phyloP scores from a whole-genome alignment of 805 yeast genomes.

The Yarrowia sp. region DNA sequence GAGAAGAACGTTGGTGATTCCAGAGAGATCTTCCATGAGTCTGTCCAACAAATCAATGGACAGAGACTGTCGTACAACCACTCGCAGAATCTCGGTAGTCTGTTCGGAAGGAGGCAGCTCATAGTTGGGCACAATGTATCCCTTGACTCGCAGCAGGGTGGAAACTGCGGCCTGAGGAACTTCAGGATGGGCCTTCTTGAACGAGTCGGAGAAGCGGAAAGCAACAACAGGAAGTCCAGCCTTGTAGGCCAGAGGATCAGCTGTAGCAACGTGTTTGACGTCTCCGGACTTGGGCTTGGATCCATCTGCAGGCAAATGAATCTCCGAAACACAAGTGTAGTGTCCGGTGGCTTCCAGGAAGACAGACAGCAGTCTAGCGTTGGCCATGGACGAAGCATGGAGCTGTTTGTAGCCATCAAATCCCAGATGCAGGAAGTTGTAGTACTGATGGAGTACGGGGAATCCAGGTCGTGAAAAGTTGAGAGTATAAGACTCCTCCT shows the following conservation, averaged over 20 bases:
- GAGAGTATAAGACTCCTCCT: conserved; percentile 79
- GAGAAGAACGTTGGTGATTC: conserved; percentile 51
- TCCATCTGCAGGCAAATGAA: conserved; percentile 53
- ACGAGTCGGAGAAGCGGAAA: conserved; percentile 62
- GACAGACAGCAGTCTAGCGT: conserved; percentile 63
- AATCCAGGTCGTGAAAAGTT: conserved; percentile 92
- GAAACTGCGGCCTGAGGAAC: conserved; percentile 79
- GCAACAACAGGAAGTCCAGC: conserved; percentile 90
- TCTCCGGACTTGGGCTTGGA: conserved; percentile 21
- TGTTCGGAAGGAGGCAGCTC: conserved; percentile 64
- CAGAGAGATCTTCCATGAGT: conserved; percentile 58
- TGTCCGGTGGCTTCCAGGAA: conserved; percentile 62
- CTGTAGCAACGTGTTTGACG: conserved; percentile 28
- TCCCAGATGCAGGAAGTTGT: conserved; percentile 70
- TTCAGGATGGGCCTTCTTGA: conserved; percentile 62
- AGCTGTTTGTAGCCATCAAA: conserved; percentile 62
- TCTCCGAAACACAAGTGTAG: conserved; percentile 70
- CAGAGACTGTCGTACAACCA: conserved; percentile 73
- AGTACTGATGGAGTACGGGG: conserved; percentile 87
- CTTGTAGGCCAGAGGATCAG: conserved; percentile 44
- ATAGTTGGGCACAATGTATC: conserved; percentile 88
- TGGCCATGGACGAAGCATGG: conserved; percentile 60
- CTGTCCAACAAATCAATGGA: conserved; percentile 59
- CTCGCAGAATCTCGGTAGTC: conserved; percentile 69
- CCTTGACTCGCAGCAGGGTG: conserved; percentile 66